Evolutionary conservation across 352 stramenopile species (phyloP).

Genomic region (Phytophthora pseudosyringae): DNA sequence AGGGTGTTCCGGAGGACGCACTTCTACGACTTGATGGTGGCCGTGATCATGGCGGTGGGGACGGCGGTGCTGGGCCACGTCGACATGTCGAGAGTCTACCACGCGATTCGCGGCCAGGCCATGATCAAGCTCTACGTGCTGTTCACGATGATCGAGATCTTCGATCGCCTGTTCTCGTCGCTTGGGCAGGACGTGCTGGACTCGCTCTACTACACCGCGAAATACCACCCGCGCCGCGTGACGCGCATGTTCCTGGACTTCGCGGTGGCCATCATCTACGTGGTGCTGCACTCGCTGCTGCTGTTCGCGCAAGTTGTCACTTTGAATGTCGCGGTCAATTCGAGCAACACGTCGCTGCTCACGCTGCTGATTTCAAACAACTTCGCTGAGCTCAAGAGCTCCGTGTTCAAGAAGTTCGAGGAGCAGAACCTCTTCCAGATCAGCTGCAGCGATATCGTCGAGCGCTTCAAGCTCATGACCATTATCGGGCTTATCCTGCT

Average conservation of each 20-base stretch:
- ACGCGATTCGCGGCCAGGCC: slow-evolving; percentile 97
- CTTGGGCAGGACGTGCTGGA: slow-evolving; percentile 98
- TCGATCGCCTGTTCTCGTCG: slow-evolving; percentile 96
- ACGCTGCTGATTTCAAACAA: slow-evolving; percentile 98
- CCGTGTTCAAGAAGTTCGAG: slow-evolving; percentile 98
- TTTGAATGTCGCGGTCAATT: slow-evolving; percentile 97
- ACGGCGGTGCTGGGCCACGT: slow-evolving; percentile 84
- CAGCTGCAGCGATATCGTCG: slow-evolving; percentile 96
- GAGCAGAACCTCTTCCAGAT: slow-evolving; percentile 98
- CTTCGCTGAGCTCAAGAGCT: slow-evolving; percentile 98
- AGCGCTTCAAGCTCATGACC: slow-evolving; percentile 97
- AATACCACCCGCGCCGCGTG: slow-evolving; percentile 78
- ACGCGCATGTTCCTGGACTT: slow-evolving; percentile 82
- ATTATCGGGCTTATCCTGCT: slow-evolving; percentile 96
- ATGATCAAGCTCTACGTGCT: slow-evolving; percentile 99
- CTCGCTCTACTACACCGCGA: slow-evolving; percentile 92
- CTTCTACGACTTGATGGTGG: slow-evolving; percentile 94
- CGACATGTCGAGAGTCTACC: slow-evolving; percentile 98
- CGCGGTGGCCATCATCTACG: slow-evolving; percentile 75
- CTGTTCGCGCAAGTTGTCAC: slow-evolving; percentile 98
- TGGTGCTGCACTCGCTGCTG: slow-evolving; percentile 93
- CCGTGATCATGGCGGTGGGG: slow-evolving; percentile 81
- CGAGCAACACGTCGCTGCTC: slow-evolving; percentile 93
- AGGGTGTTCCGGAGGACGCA: slow-evolving; percentile 86
- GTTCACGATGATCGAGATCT: slow-evolving; percentile 99